These are phyloP conservation scores for Trichoderma sp. DNA, from an alignment of 2,329 filamentous ascomycete genomes.

Conservation along the genomic window DNA sequence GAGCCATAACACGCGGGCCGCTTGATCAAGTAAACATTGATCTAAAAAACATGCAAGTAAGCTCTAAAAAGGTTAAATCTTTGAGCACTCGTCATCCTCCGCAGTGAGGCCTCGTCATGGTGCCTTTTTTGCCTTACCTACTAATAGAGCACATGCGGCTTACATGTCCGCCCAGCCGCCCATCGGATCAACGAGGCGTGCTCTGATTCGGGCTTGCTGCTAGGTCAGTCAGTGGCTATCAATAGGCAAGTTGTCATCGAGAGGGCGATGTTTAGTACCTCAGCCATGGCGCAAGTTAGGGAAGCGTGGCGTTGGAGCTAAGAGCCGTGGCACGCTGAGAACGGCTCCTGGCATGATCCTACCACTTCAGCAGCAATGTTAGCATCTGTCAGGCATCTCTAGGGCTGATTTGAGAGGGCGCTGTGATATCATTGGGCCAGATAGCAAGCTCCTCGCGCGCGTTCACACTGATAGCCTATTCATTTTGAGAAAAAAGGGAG, in stretches of 20 bases:
- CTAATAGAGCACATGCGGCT: not conserved
- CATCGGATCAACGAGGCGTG: not conserved
- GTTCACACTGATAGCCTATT: not conserved
- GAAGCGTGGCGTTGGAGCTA: slow-evolving; percentile 19
- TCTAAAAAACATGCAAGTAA: not conserved
- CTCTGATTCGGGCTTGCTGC: not conserved
- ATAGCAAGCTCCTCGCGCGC: not conserved
- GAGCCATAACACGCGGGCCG: not conserved
- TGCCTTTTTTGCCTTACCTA: not conserved
- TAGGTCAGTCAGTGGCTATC: not conserved
- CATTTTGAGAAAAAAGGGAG: not conserved
- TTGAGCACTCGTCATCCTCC: not conserved
- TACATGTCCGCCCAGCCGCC: not conserved
- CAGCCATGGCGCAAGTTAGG: not conserved
- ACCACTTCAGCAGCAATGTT: not conserved
- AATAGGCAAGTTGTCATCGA: not conserved
- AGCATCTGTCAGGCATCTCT: slow-evolving; percentile 7
- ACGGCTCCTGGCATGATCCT: slow-evolving; percentile 15
- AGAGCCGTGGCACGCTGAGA: slow-evolving; percentile 6
- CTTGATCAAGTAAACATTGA: not conserved
- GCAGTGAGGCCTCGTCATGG: not conserved
- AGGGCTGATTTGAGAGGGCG: slow-evolving; percentile 22
- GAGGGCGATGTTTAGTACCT: not conserved
- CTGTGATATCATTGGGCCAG: slow-evolving; percentile 13
- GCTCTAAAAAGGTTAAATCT: not conserved